phyloP scores from a whole-genome alignment of 2,329 filamentous ascomycete species.

The Beauveria scarabaeidicola region DNA sequence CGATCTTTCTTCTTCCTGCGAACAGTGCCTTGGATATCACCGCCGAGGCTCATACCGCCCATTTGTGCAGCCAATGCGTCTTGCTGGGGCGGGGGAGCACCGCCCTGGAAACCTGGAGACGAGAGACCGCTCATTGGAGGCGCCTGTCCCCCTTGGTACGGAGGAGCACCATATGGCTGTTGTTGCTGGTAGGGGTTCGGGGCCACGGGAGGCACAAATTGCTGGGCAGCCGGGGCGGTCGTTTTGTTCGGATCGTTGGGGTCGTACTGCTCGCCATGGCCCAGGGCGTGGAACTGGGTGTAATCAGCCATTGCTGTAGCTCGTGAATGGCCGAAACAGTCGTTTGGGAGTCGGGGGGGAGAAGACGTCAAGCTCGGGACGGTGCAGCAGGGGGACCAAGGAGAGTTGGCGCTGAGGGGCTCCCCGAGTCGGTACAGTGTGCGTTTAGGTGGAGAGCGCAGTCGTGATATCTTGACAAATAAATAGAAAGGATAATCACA shows the following conservation, averaged over 20 bases:
- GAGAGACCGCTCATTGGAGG: slow-evolving; percentile 22
- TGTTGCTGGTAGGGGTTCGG: slow-evolving; percentile 46
- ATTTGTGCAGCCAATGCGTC: slow-evolving; percentile 60
- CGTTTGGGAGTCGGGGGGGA: neutral
- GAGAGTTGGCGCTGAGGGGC: slow-evolving; percentile 3
- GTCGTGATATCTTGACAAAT: neutral
- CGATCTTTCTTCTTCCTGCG: slow-evolving; percentile 87
- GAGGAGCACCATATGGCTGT: slow-evolving; percentile 32
- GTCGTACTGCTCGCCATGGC: slow-evolving; percentile 46
- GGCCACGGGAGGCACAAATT: slow-evolving; percentile 48
- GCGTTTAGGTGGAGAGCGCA: neutral
- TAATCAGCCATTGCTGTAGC: slow-evolving; percentile 43
- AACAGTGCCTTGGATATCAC: slow-evolving; percentile 37
- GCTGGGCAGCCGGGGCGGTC: slow-evolving; percentile 41
- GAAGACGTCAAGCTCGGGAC: neutral
- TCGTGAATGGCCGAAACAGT: neutral
- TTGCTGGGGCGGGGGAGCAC: slow-evolving; percentile 32
- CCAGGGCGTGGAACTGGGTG: slow-evolving; percentile 47
- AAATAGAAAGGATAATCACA: neutral
- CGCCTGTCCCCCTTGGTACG: slow-evolving; percentile 30
- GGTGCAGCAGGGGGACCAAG: neutral
- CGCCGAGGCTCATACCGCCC: slow-evolving; percentile 63
- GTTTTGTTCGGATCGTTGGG: slow-evolving; percentile 45
- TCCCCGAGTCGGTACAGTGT: neutral
- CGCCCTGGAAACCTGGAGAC: slow-evolving; percentile 17